Base-by-base conservation (phyloP, 139 green algal species). In the Micromonas pusilla region DNA sequence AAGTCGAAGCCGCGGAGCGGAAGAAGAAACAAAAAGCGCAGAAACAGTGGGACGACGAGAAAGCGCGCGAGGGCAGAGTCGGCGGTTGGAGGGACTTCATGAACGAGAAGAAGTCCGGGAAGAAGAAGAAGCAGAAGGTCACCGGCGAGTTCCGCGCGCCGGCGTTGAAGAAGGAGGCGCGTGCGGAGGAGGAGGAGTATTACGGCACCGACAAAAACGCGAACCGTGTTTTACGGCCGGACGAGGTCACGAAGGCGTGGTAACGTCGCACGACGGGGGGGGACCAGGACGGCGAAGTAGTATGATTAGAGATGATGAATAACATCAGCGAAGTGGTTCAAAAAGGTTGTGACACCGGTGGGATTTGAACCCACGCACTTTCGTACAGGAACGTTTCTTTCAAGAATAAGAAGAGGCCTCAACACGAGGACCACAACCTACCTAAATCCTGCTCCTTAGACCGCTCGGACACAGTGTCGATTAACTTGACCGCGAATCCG, bases 391-490 rank as follows among this genome's bases (percentile, higher is more conserved):
- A 57, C 16, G 45, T 57, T 57, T 57, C 9, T 57, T 57, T 57
- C 16, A 57, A 9, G 9, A 57, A 9, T 57, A 9, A 70, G 63
- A n/a, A n/a, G n/a, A n/a, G n/a, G n/a, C n/a, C n/a, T n/a, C n/a
- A n/a, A n/a, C n/a, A n/a, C n/a, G n/a, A n/a, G n/a, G n/a, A n/a
- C n/a, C n/a, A n/a, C n/a, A n/a, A n/a, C n/a, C n/a, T n/a, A n/a
- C 63, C 63, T 70, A 70, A 70, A 70, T 70, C 63, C 63, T 34
- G 31, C 63, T 25, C 63, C 63, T 70, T 70, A 70, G 63, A 70
- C 63, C 63, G 45, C 63, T 70, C 63, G 63, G 63, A 25, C 63
- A 70, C 28, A 39, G 28, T 34, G 31, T 37, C 63, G 63, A 1
- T 32, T 25, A 32, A 37, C 63, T 2, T 70, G 23, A 34, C 13